Base-by-base conservation (phyloP, 139 green algal species). In the Closterium sp. region DNA sequence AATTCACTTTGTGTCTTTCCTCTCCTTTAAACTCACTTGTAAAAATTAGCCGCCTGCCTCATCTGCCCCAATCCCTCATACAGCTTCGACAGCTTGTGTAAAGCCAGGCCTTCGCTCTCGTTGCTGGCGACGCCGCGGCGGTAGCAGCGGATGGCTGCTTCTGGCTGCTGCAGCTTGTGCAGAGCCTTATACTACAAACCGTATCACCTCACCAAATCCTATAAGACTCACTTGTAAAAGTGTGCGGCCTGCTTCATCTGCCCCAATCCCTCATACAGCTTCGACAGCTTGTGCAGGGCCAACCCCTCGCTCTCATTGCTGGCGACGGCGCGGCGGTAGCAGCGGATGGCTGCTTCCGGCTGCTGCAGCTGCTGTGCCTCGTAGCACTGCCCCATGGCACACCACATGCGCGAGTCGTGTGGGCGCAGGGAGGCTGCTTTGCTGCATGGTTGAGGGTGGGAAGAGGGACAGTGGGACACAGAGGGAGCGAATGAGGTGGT, bases 371-470 rank as follows among this genome's bases (percentile, higher is more conserved):
- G 94, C 86, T 97, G 95, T 88, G 91, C 95, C 95, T 97, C 96
- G 91, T 98, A 99, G 96, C 97, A 99, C 95, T 99, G 97, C 10
- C 97, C 98, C 96, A 99, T 97, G 17, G 98, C 98, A 87, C 97
- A 98, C 98, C 98, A 99, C 97, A 99, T 99, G 91, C 98, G 97
- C 10, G 97, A 96, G 92, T 99, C 98, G 4, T 96, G 70, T 13
- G 17, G 62, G 1, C 17, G 62, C 62, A 79, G 62, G 62, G 62
- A 24, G 17, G 62, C 62, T 79, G 62, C 62, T 79, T 79, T 79
- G 7, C 62, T 79, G 62, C 5, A 62, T 62, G 42, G 42, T 13
- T 62, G 42, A 62, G 42, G 42, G 42, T 62, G 42, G 42, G 42
- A 62, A 62, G 42, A 62, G 5, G 42, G 42, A n/a, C 7, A 7